A percentile compares a stretch with the other conserved stretches of the same genome.
Evolutionary conservation across 148 eudicot species (phyloP).

Genomic region (Camellia lanceoleosa): DNA sequence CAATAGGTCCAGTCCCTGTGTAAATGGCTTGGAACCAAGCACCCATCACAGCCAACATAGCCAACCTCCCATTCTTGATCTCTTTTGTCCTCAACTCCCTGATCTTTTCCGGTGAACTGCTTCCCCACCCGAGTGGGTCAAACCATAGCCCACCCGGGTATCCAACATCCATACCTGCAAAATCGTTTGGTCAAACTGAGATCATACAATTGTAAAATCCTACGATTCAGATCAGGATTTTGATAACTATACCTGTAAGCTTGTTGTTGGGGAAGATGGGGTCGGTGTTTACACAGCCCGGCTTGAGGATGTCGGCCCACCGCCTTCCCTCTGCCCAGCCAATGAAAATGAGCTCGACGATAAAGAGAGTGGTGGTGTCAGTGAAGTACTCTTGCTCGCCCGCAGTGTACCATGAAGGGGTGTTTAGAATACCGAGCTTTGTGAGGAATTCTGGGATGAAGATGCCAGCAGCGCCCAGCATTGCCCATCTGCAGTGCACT

Average conservation of each 20-base stretch:
- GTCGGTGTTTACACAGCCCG: slow-evolving; percentile 87
- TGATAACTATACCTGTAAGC: slow-evolving; percentile 43
- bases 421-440: slow-evolving; percentile 86
- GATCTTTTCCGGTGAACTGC: slow-evolving; percentile 66
- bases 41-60: slow-evolving; percentile 97
- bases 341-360: slow-evolving; percentile 69
- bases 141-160: slow-evolving; percentile 99
- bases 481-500: slow-evolving; percentile 97
- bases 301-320: slow-evolving; percentile 95
- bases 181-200: too few relatives aligned
- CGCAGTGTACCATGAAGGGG: slow-evolving; percentile 98
- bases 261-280: slow-evolving; percentile 98
- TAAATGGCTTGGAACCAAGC: slow-evolving; percentile 97
- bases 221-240: too few relatives aligned
- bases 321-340: slow-evolving; percentile 99
- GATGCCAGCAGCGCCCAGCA: slow-evolving; percentile 94
- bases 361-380: slow-evolving; percentile 86
- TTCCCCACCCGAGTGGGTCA: slow-evolving; percentile 96
- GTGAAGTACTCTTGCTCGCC: slow-evolving; percentile 95
- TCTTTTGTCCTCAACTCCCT: slow-evolving; percentile 95
- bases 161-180: slow-evolving; percentile 69
- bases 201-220: too few relatives aligned
- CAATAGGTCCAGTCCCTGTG: slow-evolving; percentile 92
- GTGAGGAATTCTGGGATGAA: slow-evolving; percentile 96
- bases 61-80: slow-evolving; percentile 94